These are phyloP conservation scores for Ceratocystis eucalypticola DNA, from an alignment of 2,329 filamentous ascomycete genomes.

Conservation along the genomic window DNA sequence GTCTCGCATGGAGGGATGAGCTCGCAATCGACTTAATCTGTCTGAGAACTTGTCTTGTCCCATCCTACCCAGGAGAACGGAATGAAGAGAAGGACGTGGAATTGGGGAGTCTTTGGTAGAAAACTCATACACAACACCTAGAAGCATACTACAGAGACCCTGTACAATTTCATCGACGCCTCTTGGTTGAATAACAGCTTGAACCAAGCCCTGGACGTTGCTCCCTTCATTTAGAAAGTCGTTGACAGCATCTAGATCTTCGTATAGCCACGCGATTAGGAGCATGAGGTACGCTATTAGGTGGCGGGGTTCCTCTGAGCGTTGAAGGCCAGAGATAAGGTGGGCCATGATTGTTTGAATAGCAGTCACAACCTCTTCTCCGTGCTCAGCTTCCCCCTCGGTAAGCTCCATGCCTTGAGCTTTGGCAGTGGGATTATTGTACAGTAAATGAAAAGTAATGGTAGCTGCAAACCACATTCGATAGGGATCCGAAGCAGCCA, in stretches of 20 bases:
- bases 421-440: conserved; percentile 69
- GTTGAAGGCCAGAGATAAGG: conserved; percentile 64
- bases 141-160: conserved; percentile 68
- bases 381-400: conserved; percentile 76
- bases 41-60: conserved; percentile 81
- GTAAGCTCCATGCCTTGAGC: conserved; percentile 64
- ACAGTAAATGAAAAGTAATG: conserved; percentile 72
- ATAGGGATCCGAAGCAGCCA: conserved; percentile 64
- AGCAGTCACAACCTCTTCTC: conserved; percentile 89
- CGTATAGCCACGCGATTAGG: conserved; percentile 78
- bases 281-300: conserved; percentile 81
- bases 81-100: conserved; percentile 64
- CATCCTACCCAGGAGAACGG: conserved; percentile 60
- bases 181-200: conserved; percentile 50
- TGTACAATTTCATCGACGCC: conserved; percentile 55
- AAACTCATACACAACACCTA: conserved; percentile 90
- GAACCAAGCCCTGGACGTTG: conserved; percentile 74
- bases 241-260: conserved; percentile 81
- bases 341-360: conserved; percentile 81
- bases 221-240: conserved; percentile 87
- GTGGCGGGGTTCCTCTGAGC: conserved; percentile 63
- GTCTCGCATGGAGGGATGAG: conserved; percentile 67
- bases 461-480: conserved; percentile 80
- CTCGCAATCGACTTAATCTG: conserved; percentile 61
- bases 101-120: conserved; percentile 95